Base-by-base conservation (phyloP, 768 basidiomycete species). In the Basidioascus undulatus region DNA sequence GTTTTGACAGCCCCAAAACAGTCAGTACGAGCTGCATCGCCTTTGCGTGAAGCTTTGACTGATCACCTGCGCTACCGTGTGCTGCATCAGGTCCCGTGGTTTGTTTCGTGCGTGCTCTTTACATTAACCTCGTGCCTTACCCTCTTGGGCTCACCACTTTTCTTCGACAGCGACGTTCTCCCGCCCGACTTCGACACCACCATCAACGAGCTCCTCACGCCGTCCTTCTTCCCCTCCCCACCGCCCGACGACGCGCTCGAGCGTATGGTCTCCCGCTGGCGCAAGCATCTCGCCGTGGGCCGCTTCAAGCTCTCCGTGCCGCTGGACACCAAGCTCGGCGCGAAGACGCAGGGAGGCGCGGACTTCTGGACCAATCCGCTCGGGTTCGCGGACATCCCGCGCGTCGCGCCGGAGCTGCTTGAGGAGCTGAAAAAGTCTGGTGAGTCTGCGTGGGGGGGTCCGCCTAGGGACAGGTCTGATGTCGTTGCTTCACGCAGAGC, bases 1-100 rank as follows among this genome's bases (percentile, higher is more conserved):
- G n/a, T n/a, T n/a, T n/a, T n/a, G 32, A 4, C 45, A 89, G 86
- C 60, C 81, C 86, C 0, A 94, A 98, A 57, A n/a, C n/a, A n/a
- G n/a, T n/a, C n/a, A n/a, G n/a, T n/a, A n/a, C n/a, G n/a, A n/a
- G n/a, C n/a, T n/a, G n/a, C n/a, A n/a, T n/a, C n/a, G n/a, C n/a
- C n/a, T n/a, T n/a, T n/a, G n/a, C n/a, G n/a, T n/a, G n/a, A n/a
- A n/a, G n/a, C n/a, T n/a, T n/a, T n/a, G n/a, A n/a, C n/a, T n/a
- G n/a, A n/a, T n/a, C n/a, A n/a, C n/a, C n/a, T n/a, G n/a, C n/a
- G n/a, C n/a, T n/a, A n/a, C n/a, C n/a, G n/a, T n/a, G n/a, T n/a
- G n/a, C n/a, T n/a, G n/a, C n/a, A n/a, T n/a, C 62, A 78, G 8
- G 77, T 94, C 39, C 87, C 87, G 0, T 98, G 89, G 86, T 98